phyloP scores from a whole-genome alignment of 1,284 basidiomycete species.

The Irpex rosettiformis region DNA sequence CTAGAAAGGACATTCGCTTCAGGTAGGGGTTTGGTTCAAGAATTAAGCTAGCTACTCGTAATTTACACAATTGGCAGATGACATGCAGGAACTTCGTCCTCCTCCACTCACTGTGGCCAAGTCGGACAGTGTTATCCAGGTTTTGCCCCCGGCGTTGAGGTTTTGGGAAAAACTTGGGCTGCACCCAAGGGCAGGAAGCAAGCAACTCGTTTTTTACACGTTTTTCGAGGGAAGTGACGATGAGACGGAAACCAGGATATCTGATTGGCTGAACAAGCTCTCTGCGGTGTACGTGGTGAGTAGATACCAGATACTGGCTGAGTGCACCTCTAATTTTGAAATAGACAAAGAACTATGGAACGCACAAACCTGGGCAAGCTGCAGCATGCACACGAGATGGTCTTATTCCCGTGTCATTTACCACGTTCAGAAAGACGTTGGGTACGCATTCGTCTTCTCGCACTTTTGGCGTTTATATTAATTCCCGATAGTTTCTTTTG shows the following conservation, averaged over 20 bases:
- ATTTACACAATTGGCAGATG: no score
- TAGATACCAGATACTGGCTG: slow-evolving; percentile 4
- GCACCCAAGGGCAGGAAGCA: slow-evolving; percentile 63
- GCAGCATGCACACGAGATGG: slow-evolving; percentile 46
- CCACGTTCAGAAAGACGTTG: slow-evolving; percentile 56
- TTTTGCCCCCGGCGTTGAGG: slow-evolving; percentile 61
- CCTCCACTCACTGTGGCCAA: slow-evolving; percentile 64
- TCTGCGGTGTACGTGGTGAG: slow-evolving; percentile 57
- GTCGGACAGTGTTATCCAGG: slow-evolving; percentile 56
- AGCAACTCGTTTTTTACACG: slow-evolving; percentile 64
- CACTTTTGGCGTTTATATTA: background rate
- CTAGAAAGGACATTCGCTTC: background rate
- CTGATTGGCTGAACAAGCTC: slow-evolving; percentile 55
- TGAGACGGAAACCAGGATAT: slow-evolving; percentile 42
- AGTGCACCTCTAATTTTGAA: slow-evolving; percentile 7
- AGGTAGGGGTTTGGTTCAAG: no score
- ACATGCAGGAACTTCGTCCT: slow-evolving; percentile 40
- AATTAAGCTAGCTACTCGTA: no score
- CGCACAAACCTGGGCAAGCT: slow-evolving; percentile 47
- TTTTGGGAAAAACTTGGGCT: slow-evolving; percentile 85
- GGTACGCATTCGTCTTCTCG: slow-evolving; percentile 34
- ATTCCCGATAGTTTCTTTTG: slow-evolving; percentile 35
- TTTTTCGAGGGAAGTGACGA: slow-evolving; percentile 60
- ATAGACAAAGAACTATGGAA: slow-evolving; percentile 63
- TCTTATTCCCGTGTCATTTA: slow-evolving; percentile 55